Conservation (phyloP, 257 asterid species). For the Petrea volubilis region DNA sequence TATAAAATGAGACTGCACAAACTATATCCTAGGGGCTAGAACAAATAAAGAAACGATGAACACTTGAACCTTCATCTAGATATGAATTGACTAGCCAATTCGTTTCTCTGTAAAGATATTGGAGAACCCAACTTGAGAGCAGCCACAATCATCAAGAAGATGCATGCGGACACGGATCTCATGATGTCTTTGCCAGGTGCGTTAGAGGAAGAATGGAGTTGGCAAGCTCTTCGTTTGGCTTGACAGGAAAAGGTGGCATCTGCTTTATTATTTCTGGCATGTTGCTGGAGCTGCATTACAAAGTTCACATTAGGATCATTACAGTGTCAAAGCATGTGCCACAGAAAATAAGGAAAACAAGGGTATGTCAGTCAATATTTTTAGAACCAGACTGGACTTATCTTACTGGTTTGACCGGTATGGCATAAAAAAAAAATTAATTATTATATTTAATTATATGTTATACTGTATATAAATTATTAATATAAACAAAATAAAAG, state of each 20-base stretch:
- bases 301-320: constrained; percentile 20
- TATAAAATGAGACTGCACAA: constrained; percentile 12
- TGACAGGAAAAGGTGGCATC: constrained; percentile 85
- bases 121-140: not conserved
- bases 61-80: constrained; percentile 15
- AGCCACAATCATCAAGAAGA: constrained; percentile 21
- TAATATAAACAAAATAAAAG: too few relatives aligned
- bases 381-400: too few relatives aligned
- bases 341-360: too few relatives aligned
- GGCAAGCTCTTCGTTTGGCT: constrained; percentile 70
- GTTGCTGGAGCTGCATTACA: constrained; percentile 55
- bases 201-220: constrained; percentile 52
- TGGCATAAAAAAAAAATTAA: too few relatives aligned
- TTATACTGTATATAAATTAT: too few relatives aligned
- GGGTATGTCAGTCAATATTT: too few relatives aligned
- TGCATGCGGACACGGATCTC: constrained; percentile 24
- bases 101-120: constrained; percentile 33
- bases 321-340: not conserved
- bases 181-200: constrained; percentile 38
- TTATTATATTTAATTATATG: too few relatives aligned
- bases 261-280: constrained; percentile 71
- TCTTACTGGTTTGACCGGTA: too few relatives aligned
- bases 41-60: constrained; percentile 4
- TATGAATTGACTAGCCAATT: constrained; percentile 23
- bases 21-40: constrained; percentile 23